Evolutionary conservation across 495 filamentous ascomycete genomes (phyloP), one percentile per base, ranked within the genome.

Genomic region (Xylaria venustula): DNA sequence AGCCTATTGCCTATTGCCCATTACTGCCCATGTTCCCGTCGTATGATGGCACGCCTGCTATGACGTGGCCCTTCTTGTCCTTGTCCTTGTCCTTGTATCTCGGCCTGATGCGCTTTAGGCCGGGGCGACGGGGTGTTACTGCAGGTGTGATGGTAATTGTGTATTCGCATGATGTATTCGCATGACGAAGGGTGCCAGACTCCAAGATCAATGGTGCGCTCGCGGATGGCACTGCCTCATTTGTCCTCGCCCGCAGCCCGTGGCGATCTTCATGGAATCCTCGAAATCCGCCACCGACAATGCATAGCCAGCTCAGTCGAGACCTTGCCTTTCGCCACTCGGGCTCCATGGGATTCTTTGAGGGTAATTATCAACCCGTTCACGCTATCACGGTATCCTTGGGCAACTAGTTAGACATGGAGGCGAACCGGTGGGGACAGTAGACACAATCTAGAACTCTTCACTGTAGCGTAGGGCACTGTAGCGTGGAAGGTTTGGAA

Each of bases 21-120:
- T n/a, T n/a, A n/a, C n/a, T 5, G 9, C 37, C 30, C 30, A 55
- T 23, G 17, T 34, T 34, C 19, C 9, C 11, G 36, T 59, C 56
- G 46, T 59, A 59, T 42, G 56, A 59, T 59, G 11, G 12, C 14
- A 25, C 17, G 51, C 20, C n/a, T 26, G 44, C 9, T 49, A 50
- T 49, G 49, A 51, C 47, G 44, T 49, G 57, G 36, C 41, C 17
- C 30, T 34, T 44, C 41, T 22, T 19, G 30, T 15, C 40, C 15
- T 23, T 46, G 26, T n/a, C n/a, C n/a, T n/a, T n/a, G n/a, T n/a
- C n/a, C n/a, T n/a, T n/a, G n/a, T 45, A 45, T 30, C 44, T 14
- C 32, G 41, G 40, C 44, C 28, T 12, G 17, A 9, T 4, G 22
- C 5, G 15, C 14, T 32, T 26, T 17, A 47, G 32, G 32, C 26